Percentiles rank a stretch among this genome's conserved stretches.
phyloP scores from a whole-genome alignment of 2,329 filamentous ascomycete species.

The Leptographium procerum region DNA sequence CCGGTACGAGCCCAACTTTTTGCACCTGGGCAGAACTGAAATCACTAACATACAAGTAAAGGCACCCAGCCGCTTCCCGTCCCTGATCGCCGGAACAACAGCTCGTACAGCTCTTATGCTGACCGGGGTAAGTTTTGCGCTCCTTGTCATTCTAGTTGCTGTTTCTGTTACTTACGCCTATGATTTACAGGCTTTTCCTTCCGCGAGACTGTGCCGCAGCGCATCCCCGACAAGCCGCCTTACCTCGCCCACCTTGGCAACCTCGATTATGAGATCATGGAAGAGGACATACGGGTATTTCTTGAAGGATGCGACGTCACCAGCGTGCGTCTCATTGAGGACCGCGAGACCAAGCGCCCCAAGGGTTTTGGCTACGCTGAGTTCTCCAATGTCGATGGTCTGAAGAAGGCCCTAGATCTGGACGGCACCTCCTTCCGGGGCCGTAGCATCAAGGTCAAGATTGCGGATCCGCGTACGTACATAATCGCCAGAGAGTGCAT shows the following conservation, averaged over 20 bases:
- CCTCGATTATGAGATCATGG: slow-evolving; percentile 86
- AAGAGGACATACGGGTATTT: slow-evolving; percentile 72
- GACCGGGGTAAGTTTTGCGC: slow-evolving; percentile 11
- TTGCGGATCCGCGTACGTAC: slow-evolving; percentile 90
- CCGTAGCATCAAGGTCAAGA: slow-evolving; percentile 81
- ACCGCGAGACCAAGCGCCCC: slow-evolving; percentile 83
- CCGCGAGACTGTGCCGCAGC: slow-evolving; percentile 63
- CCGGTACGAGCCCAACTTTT: neutral
- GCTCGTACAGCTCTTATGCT: slow-evolving; percentile 13
- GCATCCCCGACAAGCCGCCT: slow-evolving; percentile 78
- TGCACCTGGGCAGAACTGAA: neutral
- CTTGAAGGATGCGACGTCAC: slow-evolving; percentile 76
- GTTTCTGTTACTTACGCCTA: neutral
- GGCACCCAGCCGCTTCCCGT: slow-evolving; percentile 47
- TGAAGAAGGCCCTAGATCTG: slow-evolving; percentile 80
- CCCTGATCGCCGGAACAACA: slow-evolving; percentile 29
- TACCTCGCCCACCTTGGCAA: slow-evolving; percentile 96
- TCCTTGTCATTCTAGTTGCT: neutral
- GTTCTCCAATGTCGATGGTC: slow-evolving; percentile 74
- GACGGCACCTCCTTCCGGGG: slow-evolving; percentile 78
- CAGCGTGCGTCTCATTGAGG: slow-evolving; percentile 92
- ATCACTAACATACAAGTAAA: slow-evolving; percentile 15
- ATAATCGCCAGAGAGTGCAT: neutral
- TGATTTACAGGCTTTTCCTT: slow-evolving; percentile 28
- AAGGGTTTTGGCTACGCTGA: slow-evolving; percentile 99